Conservation (phyloP, 768 basidiomycete genomes). For the Calvatia gigantea region DNA sequence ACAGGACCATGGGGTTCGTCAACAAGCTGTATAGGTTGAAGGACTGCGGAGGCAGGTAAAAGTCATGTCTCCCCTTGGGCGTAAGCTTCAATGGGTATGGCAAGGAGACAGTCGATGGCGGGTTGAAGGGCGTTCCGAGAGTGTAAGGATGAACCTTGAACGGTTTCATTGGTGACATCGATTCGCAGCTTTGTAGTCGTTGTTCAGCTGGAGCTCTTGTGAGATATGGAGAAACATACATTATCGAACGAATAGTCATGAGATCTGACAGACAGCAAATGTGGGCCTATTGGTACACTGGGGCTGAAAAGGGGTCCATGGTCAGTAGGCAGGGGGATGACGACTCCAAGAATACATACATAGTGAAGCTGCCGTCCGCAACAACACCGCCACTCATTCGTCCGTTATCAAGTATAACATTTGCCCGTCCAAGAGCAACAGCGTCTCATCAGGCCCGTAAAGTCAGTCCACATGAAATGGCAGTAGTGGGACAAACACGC, state of each 20-base stretch:
- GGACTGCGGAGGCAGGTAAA: constrained; percentile 65
- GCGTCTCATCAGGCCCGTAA: constrained; percentile 20
- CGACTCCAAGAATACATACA: constrained; percentile 44
- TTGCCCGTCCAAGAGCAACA: constrained; percentile 49
- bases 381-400: constrained; percentile 49
- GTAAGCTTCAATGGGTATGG: constrained; percentile 58
- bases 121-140: constrained; percentile 64
- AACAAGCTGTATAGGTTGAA: constrained; percentile 78
- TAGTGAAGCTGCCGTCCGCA: constrained; percentile 57
- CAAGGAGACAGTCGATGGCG: constrained; percentile 50
- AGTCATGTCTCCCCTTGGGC: constrained; percentile 53
- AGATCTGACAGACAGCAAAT: constrained; percentile 63
- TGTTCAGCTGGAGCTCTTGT: background rate
- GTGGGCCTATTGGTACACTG: constrained; percentile 64
- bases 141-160: constrained; percentile 59
- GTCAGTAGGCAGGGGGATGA: background rate
- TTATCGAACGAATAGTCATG: constrained; percentile 72
- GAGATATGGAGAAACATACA: constrained; percentile 32
- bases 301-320: constrained; percentile 46
- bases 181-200: constrained; percentile 53
- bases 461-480: background rate
- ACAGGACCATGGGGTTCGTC: constrained; percentile 83
- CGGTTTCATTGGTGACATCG: constrained; percentile 47
- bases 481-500: constrained; percentile 10
- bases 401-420: constrained; percentile 60